Conservation (phyloP, 352 stramenopile species). For the Phytophthora macrochlamydospora region DNA sequence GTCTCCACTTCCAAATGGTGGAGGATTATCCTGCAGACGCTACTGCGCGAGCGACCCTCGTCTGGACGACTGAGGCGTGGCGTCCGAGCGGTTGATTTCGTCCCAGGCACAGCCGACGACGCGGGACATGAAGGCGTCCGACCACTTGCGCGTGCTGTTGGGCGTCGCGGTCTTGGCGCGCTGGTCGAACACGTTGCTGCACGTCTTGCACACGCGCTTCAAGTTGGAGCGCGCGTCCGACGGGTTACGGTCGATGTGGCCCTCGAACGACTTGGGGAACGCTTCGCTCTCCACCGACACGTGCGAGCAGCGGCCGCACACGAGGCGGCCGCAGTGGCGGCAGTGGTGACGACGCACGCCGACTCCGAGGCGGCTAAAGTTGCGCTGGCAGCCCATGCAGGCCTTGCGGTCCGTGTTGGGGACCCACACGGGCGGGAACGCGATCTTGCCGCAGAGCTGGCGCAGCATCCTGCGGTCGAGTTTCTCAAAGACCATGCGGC, state of each 20-base stretch:
- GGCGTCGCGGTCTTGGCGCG: slow-evolving; percentile 41
- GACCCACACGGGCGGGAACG: slow-evolving; percentile 83
- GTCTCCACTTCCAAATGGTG: slow-evolving; percentile 29
- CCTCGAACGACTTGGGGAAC: slow-evolving; percentile 70
- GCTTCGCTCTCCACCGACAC: slow-evolving; percentile 72
- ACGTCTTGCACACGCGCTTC: slow-evolving; percentile 81
- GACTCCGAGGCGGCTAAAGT: slow-evolving; percentile 67
- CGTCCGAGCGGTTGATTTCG: slow-evolving; percentile 52
- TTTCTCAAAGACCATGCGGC: slow-evolving; percentile 87
- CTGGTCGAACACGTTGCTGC: slow-evolving; percentile 76
- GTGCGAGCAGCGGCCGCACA: slow-evolving; percentile 79
- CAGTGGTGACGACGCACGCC: slow-evolving; percentile 85
- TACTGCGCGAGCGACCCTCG: slow-evolving; percentile 38
- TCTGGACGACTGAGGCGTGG: slow-evolving; percentile 29
- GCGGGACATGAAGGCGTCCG: slow-evolving; percentile 60
- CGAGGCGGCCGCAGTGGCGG: slow-evolving; percentile 82
- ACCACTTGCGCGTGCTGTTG: slow-evolving; percentile 48
- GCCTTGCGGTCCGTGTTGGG: slow-evolving; percentile 67
- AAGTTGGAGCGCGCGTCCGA: slow-evolving; percentile 52
- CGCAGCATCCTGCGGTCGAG: slow-evolving; percentile 74
- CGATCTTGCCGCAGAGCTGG: slow-evolving; percentile 78
- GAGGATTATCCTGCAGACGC: slow-evolving; percentile 5
- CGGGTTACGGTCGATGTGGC: slow-evolving; percentile 40
- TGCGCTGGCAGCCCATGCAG: slow-evolving; percentile 84
- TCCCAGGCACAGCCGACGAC: slow-evolving; percentile 69